Conservation (phyloP, 2,329 filamentous ascomycete genomes). For the Calonectria fujianensis region DNA sequence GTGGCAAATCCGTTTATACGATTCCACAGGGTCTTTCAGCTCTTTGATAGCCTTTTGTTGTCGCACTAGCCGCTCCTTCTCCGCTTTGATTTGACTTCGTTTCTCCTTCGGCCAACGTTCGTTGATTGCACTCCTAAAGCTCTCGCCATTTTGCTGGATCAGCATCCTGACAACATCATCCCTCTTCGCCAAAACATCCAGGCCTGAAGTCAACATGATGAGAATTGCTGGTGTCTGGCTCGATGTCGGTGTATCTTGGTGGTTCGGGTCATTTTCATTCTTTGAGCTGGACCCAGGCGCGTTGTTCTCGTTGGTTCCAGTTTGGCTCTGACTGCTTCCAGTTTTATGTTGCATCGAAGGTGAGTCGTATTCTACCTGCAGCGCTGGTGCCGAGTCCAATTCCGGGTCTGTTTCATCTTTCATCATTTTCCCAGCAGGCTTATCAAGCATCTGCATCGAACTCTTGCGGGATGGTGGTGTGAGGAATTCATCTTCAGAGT, state of each 20-base stretch:
- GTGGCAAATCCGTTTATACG: constrained; percentile 64
- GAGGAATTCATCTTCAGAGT: constrained; percentile 75
- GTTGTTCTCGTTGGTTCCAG: background rate
- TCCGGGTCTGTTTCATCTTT: constrained; percentile 6
- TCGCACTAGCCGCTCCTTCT: constrained; percentile 68
- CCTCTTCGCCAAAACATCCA: constrained; percentile 59
- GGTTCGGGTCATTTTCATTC: constrained; percentile 28
- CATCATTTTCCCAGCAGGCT: constrained; percentile 20
- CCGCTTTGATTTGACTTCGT: constrained; percentile 68
- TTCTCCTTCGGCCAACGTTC: constrained; percentile 67
- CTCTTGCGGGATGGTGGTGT: constrained; percentile 57
- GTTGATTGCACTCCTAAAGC: constrained; percentile 68
- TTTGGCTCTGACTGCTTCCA: constrained; percentile 30
- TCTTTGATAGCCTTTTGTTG: constrained; percentile 67
- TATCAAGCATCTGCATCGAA: constrained; percentile 41
- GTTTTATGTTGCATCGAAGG: background rate
- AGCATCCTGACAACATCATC: constrained; percentile 63
- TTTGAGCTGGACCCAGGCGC: background rate
- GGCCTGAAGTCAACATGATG: constrained; percentile 56
- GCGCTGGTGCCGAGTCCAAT: background rate
- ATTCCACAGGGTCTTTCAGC: constrained; percentile 64
- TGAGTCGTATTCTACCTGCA: background rate
- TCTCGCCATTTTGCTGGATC: constrained; percentile 68
- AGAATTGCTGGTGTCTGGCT: constrained; percentile 57
- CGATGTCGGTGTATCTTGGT: constrained; percentile 37